Evolutionary conservation across 106 monocot genomes (phyloP).

Genomic region (Apostasia ramifera): DNA sequence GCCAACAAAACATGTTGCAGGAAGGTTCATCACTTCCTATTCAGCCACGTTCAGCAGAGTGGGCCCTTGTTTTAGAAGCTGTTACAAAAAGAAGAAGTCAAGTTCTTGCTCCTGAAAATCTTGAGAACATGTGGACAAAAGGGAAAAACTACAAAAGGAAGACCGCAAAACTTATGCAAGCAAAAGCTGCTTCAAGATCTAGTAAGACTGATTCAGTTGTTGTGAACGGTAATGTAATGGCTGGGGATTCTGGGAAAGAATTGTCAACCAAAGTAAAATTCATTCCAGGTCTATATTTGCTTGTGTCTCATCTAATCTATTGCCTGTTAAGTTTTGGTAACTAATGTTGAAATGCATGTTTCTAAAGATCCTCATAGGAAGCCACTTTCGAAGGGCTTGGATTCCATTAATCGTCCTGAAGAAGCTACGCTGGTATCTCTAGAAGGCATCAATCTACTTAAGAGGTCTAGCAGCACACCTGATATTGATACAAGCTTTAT

Average conservation of each 20-base stretch:
- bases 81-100: conserved; percentile 89
- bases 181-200: conserved; percentile 11
- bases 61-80: conserved; percentile 79
- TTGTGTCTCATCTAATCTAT: not conserved
- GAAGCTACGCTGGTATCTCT: conserved; percentile 13
- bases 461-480: conserved; percentile 55
- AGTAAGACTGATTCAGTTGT: conserved; percentile 17
- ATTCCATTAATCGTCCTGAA: conserved; percentile 16
- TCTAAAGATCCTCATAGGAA: conserved; percentile 16
- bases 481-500: conserved; percentile 28
- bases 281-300: conserved; percentile 18
- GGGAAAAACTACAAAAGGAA: conserved; percentile 97
- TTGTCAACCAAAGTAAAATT: conserved; percentile 18
- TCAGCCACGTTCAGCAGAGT: conserved; percentile 57
- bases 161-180: conserved; percentile 31
- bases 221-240: conserved; percentile 10
- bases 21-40: conserved; percentile 13
- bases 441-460: conserved; percentile 26
- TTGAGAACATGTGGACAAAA: conserved; percentile 99
- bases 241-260: conserved; percentile 29
- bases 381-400: conserved; percentile 8
- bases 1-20: conserved; percentile 9
- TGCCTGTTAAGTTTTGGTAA: conserved; percentile 4
- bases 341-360: conserved; percentile 9
- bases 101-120: conserved; percentile 95